Conservation (phyloP, 1,284 basidiomycete species). For the Ustilago vetiveriae region DNA sequence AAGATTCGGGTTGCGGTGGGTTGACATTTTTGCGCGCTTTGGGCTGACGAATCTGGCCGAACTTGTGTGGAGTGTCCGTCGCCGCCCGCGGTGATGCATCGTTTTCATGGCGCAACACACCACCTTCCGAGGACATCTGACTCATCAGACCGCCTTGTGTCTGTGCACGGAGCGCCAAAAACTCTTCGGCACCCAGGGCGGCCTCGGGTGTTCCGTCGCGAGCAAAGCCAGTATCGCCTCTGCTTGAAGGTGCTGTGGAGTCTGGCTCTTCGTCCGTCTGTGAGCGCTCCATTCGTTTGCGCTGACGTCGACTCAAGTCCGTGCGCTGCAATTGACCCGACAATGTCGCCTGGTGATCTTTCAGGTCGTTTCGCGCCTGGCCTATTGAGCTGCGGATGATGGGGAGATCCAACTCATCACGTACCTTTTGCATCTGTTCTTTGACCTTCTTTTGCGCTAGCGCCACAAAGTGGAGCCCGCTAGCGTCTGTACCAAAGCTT, state of each 20-base stretch:
- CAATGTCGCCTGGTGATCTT: slow-evolving; percentile 68
- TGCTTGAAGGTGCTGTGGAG: neutral
- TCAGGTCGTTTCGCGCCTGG: slow-evolving; percentile 72
- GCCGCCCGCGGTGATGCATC: slow-evolving; percentile 1
- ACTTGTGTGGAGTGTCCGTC: slow-evolving; percentile 5
- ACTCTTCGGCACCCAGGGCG: slow-evolving; percentile 37
- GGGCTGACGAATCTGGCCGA: slow-evolving; percentile 4
- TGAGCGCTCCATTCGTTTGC: slow-evolving; percentile 43
- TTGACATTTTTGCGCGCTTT: slow-evolving; percentile 55
- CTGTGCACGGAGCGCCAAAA: slow-evolving; percentile 32
- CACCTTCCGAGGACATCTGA: slow-evolving; percentile 7
- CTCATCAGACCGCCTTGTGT: slow-evolving; percentile 25
- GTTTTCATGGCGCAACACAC: neutral
- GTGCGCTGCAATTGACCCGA: slow-evolving; percentile 24
- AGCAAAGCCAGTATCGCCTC: neutral
- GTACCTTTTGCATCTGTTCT: slow-evolving; percentile 60
- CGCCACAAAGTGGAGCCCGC: slow-evolving; percentile 82
- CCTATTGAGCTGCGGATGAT: slow-evolving; percentile 52
- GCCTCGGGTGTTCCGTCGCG: slow-evolving; percentile 31
- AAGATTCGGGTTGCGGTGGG: slow-evolving; percentile 55
- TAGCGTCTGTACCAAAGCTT: slow-evolving; percentile 74
- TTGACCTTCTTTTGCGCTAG: slow-evolving; percentile 71
- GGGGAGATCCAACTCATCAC: slow-evolving; percentile 52
- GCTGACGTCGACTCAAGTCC: slow-evolving; percentile 47
- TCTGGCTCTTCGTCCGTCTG: slow-evolving; percentile 39